Evolutionary conservation across 768 basidiomycete genomes (phyloP).

Genomic region (Boletus reticuloceps): DNA sequence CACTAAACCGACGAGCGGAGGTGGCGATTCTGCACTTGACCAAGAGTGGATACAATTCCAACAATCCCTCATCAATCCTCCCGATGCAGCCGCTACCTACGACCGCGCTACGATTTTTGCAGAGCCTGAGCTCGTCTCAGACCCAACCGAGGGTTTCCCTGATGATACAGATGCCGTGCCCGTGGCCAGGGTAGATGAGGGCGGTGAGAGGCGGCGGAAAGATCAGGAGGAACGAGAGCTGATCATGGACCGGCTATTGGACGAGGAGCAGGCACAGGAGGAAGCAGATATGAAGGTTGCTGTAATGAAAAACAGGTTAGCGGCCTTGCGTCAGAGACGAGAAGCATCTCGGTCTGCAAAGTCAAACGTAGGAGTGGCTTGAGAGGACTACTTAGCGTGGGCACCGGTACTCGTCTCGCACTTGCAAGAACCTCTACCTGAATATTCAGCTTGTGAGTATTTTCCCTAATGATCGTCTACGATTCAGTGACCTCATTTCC

Average conservation of each 20-base stretch:
- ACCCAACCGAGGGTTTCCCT: constrained; percentile 50
- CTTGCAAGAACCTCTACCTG: background rate
- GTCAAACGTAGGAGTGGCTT: constrained; percentile 17
- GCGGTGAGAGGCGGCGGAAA: constrained; percentile 45
- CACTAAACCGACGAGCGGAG: background rate
- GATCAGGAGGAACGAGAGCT: constrained; percentile 75
- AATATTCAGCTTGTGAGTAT: background rate
- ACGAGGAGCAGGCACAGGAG: constrained; percentile 85
- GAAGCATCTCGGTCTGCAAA: constrained; percentile 31
- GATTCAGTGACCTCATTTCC: background rate
- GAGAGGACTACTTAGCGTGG: background rate
- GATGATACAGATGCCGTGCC: constrained; percentile 23
- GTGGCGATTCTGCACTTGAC: constrained; percentile 45
- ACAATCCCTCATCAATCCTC: constrained; percentile 51
- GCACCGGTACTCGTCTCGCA: background rate
- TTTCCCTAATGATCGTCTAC: background rate
- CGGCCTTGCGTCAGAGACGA: constrained; percentile 50
- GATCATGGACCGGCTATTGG: constrained; percentile 81
- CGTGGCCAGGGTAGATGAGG: constrained; percentile 25
- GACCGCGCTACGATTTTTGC: constrained; percentile 69
- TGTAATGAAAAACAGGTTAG: constrained; percentile 62
- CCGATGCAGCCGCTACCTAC: constrained; percentile 48
- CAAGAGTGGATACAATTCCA: constrained; percentile 76
- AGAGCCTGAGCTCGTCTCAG: constrained; percentile 57
- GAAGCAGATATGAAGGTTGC: constrained; percentile 78